Evolutionary conservation across 805 yeast genomes (phyloP).

Genomic region (Saccharomycopsis guyanensis): DNA sequence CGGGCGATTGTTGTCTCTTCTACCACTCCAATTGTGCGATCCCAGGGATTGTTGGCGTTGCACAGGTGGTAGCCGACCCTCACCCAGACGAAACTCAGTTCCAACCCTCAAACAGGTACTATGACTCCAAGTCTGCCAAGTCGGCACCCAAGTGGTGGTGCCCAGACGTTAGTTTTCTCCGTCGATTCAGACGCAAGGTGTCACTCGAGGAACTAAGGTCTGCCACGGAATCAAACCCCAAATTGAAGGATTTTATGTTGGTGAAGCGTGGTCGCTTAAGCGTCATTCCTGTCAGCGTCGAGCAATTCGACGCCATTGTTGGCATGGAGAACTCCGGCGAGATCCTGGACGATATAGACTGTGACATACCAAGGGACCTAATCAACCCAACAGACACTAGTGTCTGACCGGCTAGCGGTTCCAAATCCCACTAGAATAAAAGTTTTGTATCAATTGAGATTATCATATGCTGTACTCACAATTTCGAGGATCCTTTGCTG

Average conservation of each 20-base stretch:
- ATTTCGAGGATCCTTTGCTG: too few species aligned
- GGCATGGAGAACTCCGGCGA: conserved; percentile 29
- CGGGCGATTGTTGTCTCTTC: conserved; percentile 41
- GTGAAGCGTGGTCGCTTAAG: conserved; percentile 44
- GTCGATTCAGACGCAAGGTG: conserved; percentile 37
- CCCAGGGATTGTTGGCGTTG: conserved; percentile 50
- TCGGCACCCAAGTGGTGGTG: conserved; percentile 50
- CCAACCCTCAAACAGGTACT: conserved; percentile 37
- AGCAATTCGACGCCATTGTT: conserved; percentile 35
- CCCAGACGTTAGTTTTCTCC: conserved; percentile 39
- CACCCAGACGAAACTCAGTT: conserved; percentile 36
- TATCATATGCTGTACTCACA: too few species aligned
- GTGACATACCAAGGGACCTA: conserved; percentile 22
- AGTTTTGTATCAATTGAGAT: too few species aligned
- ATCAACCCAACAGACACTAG: background rate
- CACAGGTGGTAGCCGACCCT: conserved; percentile 30
- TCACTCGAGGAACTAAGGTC: conserved; percentile 34
- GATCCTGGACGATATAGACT: conserved; percentile 29
- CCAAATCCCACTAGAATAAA: too few species aligned
- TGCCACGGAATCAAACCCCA: conserved; percentile 28
- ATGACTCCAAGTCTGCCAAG: conserved; percentile 36
- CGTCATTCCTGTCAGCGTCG: conserved; percentile 40
- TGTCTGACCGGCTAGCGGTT: too few species aligned
- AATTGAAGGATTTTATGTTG: conserved; percentile 28
- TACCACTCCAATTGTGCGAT: conserved; percentile 48